phyloP scores from a whole-genome alignment of 2,329 filamentous ascomycete genomes.

The Fusarium sacchari region DNA sequence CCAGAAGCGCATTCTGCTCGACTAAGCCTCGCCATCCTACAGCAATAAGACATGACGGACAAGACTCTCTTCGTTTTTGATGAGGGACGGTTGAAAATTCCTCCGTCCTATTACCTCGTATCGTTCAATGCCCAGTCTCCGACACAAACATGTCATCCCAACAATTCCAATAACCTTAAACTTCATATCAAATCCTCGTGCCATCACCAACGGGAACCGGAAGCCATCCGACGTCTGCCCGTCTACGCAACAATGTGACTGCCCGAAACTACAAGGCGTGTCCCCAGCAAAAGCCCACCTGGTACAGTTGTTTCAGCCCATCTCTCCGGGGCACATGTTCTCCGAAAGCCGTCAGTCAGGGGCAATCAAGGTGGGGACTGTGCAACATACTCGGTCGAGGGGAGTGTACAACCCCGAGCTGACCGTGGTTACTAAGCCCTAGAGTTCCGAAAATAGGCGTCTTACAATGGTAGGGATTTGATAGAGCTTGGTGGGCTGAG shows the following conservation, averaged over 20 bases:
- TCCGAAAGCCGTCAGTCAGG: conserved; percentile 50
- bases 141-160: not conserved
- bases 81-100: too few relatives aligned
- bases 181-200: conserved; percentile 44
- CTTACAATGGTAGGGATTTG: not conserved
- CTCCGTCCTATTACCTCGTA: not conserved
- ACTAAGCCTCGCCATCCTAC: not conserved
- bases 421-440: conserved; percentile 38
- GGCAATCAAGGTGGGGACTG: conserved; percentile 42
- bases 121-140: not conserved
- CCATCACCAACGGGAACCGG: conserved; percentile 53
- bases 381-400: conserved; percentile 48
- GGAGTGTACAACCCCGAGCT: conserved; percentile 44
- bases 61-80: not conserved
- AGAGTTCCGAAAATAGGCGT: conserved; percentile 25
- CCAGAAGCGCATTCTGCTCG: not conserved
- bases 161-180: conserved; percentile 15
- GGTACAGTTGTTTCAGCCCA: conserved; percentile 8
- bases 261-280: conserved; percentile 56
- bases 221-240: conserved; percentile 58
- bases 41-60: not conserved
- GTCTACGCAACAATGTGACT: conserved; percentile 59
- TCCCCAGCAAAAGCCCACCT: conserved; percentile 53
- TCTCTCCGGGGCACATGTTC: conserved; percentile 40
- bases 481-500: not conserved